These are phyloP conservation scores for Saccharomycopsis olivae DNA, from an alignment of 805 yeast species.

Conservation along the genomic window DNA sequence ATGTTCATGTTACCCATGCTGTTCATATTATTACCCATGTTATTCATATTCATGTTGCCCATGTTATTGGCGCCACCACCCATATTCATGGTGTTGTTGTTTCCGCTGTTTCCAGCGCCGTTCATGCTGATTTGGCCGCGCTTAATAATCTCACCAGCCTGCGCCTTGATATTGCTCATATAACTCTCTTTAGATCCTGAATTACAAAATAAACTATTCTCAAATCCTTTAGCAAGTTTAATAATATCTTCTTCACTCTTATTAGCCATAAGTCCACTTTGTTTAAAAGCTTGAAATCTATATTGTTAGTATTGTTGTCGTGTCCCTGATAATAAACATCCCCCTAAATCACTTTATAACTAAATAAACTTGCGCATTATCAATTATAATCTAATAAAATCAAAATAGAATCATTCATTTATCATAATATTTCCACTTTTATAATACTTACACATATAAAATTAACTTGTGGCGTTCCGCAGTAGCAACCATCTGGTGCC, in stretches of 20 bases:
- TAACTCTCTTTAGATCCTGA: conserved; percentile 9
- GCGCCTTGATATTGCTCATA: conserved; percentile 10
- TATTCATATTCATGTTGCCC: no score
- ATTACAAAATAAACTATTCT: conserved; percentile 1
- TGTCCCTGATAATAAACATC: background rate
- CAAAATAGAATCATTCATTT: no score
- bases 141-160: conserved; percentile 8
- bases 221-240: conserved; percentile 11
- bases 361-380: background rate
- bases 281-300: conserved; percentile 12
- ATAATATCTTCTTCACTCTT: conserved; percentile 9
- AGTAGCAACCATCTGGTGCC: conserved; percentile 13
- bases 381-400: background rate
- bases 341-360: background rate
- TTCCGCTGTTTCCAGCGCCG: background rate
- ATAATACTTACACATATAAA: conserved; percentile 11
- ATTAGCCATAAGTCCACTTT: conserved; percentile 9
- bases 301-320: background rate
- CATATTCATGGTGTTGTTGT: background rate
- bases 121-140: background rate
- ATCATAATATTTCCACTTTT: no score
- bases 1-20: conserved; percentile 1
- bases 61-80: background rate
- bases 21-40: conserved; percentile 1
- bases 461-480: conserved; percentile 16